Conservation (phyloP, 164 flowering plant genomes). For the Pachysandra terminalis region DNA sequence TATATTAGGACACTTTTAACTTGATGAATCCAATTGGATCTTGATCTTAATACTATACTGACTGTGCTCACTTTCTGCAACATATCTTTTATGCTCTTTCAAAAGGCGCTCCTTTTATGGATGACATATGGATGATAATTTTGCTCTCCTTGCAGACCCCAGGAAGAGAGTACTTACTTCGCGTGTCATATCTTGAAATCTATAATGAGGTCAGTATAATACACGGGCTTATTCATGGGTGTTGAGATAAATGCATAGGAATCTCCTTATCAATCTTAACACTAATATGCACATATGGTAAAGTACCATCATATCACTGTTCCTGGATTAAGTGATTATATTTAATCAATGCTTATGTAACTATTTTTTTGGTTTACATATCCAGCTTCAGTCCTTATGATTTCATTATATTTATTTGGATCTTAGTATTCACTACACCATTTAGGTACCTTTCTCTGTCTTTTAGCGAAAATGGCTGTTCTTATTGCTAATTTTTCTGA, state of each 20-base stretch:
- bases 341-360: not conserved
- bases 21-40: not conserved
- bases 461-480: not conserved
- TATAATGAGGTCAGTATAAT: slow-evolving; percentile 81
- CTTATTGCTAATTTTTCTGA: not conserved
- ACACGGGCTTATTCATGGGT: not conserved
- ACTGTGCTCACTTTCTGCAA: not conserved
- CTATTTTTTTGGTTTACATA: not conserved
- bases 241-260: not conserved
- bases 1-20: not conserved
- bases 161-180: slow-evolving; percentile 90
- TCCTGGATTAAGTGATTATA: not conserved
- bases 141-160: slow-evolving; percentile 68
- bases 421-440: not conserved
- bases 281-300: not conserved
- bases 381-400: not conserved
- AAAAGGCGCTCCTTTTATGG: not conserved
- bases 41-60: not conserved
- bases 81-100: not conserved
- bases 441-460: not conserved
- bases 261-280: not conserved
- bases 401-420: not conserved
- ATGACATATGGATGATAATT: not conserved
- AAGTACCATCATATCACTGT: not conserved
- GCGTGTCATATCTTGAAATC: slow-evolving; percentile 97